phyloP scores from a whole-genome alignment of 106 monocot genomes.

The Dendrobium huoshanense region DNA sequence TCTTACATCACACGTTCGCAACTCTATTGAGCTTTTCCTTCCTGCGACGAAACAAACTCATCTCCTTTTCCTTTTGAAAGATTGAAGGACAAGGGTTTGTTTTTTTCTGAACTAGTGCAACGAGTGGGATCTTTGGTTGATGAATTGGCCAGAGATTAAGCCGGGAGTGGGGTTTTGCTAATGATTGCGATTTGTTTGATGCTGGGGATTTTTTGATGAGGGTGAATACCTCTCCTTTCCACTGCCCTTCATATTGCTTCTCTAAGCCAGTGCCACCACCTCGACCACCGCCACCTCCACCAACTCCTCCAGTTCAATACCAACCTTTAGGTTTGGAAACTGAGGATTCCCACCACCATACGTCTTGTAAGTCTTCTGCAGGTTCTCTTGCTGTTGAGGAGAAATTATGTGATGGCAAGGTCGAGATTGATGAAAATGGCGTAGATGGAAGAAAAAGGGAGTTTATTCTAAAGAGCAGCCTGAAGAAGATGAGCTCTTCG shows the following conservation, averaged over 20 bases:
- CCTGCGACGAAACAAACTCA: too few relatives aligned
- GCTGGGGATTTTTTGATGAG: slow-evolving; percentile 5
- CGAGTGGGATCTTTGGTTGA: neutral
- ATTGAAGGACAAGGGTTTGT: neutral
- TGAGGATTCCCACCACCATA: neutral
- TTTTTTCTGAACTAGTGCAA: neutral
- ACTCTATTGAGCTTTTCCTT: too few relatives aligned
- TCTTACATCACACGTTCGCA: neutral
- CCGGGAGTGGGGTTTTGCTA: neutral
- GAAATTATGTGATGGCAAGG: slow-evolving; percentile 19
- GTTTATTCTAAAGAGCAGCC: slow-evolving; percentile 35
- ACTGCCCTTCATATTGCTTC: slow-evolving; percentile 10
- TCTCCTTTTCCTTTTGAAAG: neutral
- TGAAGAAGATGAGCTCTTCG: slow-evolving; percentile 23
- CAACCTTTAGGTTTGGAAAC: neutral
- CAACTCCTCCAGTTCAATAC: neutral
- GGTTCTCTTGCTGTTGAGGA: neutral
- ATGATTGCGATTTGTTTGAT: neutral
- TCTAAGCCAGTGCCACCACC: neutral
- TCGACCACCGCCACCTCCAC: neutral
- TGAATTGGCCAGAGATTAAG: neutral
- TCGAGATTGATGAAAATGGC: slow-evolving; percentile 9
- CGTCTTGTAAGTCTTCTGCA: neutral
- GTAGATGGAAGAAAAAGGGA: slow-evolving; percentile 19
- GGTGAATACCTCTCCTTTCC: neutral